These are phyloP conservation scores for Casuarina glauca DNA, from an alignment of 306 rosid species.

Conservation along the genomic window DNA sequence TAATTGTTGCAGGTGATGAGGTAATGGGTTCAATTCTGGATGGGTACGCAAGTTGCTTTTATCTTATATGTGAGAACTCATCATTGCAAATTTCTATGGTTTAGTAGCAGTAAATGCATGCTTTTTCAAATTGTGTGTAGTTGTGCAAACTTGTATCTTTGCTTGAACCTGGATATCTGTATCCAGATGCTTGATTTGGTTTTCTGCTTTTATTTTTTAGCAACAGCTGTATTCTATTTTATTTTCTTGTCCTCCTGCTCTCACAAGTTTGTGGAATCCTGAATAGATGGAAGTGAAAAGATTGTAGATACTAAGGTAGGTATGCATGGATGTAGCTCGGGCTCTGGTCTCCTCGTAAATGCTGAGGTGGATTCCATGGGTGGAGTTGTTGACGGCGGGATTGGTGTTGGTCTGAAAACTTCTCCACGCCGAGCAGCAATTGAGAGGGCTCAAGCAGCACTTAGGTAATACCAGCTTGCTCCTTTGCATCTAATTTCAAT, in stretches of 20 bases:
- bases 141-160: neutral
- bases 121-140: neutral
- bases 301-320: slow-evolving; percentile 53
- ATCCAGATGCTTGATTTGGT: neutral
- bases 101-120: neutral
- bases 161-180: neutral
- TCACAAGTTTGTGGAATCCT: slow-evolving; percentile 33
- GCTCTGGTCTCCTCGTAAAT: slow-evolving; percentile 88
- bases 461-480: slow-evolving; percentile 58
- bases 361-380: slow-evolving; percentile 99
- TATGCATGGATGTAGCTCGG: slow-evolving; percentile 89
- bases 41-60: neutral
- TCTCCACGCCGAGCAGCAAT: slow-evolving; percentile 91
- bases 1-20: neutral
- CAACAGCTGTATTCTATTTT: neutral
- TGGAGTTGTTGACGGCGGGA: slow-evolving; percentile 98
- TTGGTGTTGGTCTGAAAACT: slow-evolving; percentile 90
- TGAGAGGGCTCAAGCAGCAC: slow-evolving; percentile 93
- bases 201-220: neutral
- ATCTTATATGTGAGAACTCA: neutral
- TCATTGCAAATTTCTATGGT: neutral
- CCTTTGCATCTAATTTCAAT: slow-evolving; percentile 24
- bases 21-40: neutral
- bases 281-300: slow-evolving; percentile 55
- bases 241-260: slow-evolving; percentile 14